Percentiles rank a stretch among this genome's conserved stretches.
These are phyloP conservation scores for Xylaria grammica DNA, from an alignment of 495 filamentous ascomycete genomes.

Conservation along the genomic window DNA sequence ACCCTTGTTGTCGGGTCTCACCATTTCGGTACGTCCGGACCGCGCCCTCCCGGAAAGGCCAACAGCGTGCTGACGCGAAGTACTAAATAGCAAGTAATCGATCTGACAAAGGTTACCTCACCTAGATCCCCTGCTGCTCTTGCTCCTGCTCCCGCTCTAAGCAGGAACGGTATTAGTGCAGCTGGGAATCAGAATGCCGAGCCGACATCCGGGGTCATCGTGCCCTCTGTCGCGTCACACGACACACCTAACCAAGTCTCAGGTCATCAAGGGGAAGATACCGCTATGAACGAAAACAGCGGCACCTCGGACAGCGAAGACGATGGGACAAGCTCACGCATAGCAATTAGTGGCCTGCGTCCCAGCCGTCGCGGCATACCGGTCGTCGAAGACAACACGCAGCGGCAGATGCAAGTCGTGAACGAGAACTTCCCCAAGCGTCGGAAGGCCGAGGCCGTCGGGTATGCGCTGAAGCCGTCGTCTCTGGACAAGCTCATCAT, in stretches of 20 bases:
- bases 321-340: slow-evolving; percentile 1
- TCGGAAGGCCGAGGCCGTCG: slow-evolving; percentile 18
- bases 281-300: not conserved
- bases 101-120: slow-evolving; percentile 2
- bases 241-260: not conserved
- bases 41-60: too few species aligned
- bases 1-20: not conserved
- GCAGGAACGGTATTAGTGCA: not conserved
- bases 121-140: not conserved
- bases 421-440: slow-evolving; percentile 19
- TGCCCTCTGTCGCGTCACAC: not conserved
- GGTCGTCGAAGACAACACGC: slow-evolving; percentile 19
- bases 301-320: not conserved
- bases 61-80: not conserved
- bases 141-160: too few species aligned
- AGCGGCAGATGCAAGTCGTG: slow-evolving; percentile 20
- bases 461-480: slow-evolving; percentile 21
- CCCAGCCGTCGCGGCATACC: slow-evolving; percentile 5
- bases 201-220: not conserved
- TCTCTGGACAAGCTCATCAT: slow-evolving; percentile 20
- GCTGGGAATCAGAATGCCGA: not conserved
- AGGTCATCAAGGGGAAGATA: not conserved
- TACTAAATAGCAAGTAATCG: slow-evolving; percentile 15
- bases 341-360: slow-evolving; percentile 17
- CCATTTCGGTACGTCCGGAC: slow-evolving; percentile 16